Conservation (phyloP, 441 rosid species). For the Pelargonium fulgidum region DNA sequence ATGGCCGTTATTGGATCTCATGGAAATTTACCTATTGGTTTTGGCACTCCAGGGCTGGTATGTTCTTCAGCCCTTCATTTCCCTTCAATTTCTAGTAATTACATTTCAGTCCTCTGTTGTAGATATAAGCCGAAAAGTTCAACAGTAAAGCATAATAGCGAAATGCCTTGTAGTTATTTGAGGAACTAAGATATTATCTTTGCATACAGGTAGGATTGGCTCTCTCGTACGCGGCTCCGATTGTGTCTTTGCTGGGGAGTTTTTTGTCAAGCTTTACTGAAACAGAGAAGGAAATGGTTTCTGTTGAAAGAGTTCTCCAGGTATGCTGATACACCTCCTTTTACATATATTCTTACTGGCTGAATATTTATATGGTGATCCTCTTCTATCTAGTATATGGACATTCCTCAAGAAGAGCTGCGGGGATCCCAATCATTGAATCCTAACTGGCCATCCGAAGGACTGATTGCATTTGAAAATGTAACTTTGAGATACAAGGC, state of each 20-base stretch:
- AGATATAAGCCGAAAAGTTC: not conserved
- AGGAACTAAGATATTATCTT: conserved; percentile 6
- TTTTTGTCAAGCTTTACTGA: conserved; percentile 92
- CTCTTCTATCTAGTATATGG: conserved; percentile 63
- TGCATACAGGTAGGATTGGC: conserved; percentile 83
- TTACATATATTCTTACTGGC: conserved; percentile 8
- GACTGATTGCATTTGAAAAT: conserved; percentile 62
- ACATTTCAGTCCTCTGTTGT: conserved; percentile 10
- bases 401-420: conserved; percentile 77
- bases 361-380: conserved; percentile 15
- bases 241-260: conserved; percentile 78
- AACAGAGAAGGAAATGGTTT: conserved; percentile 97
- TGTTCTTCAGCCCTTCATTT: conserved; percentile 13
- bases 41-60: conserved; percentile 97
- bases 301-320: conserved; percentile 86
- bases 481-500: conserved; percentile 77
- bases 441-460: conserved; percentile 68
- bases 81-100: not conserved
- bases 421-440: conserved; percentile 41
- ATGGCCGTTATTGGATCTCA: conserved; percentile 77
- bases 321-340: conserved; percentile 30
- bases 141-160: too few relatives aligned
- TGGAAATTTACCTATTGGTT: conserved; percentile 58
- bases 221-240: conserved; percentile 86
- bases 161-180: too few relatives aligned